These are phyloP conservation scores for Rhizopus sp. DNA, from an alignment of 371 early-diverging fungal genomes.

Conservation along the genomic window DNA sequence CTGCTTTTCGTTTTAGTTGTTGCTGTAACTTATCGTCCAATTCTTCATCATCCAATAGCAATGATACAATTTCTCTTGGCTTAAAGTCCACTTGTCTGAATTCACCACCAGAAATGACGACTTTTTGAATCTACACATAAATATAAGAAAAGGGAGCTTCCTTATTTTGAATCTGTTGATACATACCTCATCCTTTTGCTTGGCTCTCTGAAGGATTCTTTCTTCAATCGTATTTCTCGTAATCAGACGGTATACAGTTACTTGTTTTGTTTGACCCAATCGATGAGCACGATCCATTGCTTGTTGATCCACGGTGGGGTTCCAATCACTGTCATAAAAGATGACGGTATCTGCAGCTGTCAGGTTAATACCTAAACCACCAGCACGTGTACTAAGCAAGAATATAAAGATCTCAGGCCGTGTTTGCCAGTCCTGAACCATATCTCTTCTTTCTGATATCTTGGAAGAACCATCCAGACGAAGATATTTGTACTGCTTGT, in stretches of 20 bases:
- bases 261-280: conserved; percentile 96
- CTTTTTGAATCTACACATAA: conserved; percentile 79
- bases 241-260: conserved; percentile 92
- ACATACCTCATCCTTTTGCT: conserved; percentile 85
- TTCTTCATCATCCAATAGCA: conserved; percentile 82
- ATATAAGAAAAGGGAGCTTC: not conserved
- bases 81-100: conserved; percentile 81
- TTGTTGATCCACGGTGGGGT: conserved; percentile 98
- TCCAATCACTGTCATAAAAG: conserved; percentile 99
- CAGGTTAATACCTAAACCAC: conserved; percentile 99
- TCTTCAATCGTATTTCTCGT: conserved; percentile 94
- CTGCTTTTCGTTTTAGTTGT: conserved; percentile 63
- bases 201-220: conserved; percentile 86
- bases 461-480: conserved; percentile 96
- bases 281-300: conserved; percentile 99
- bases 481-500: conserved; percentile 88
- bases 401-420: conserved; percentile 94
- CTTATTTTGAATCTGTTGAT: not conserved
- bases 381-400: conserved; percentile 97
- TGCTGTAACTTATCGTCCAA: conserved; percentile 58
- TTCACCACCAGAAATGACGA: conserved; percentile 96
- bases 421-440: conserved; percentile 94
- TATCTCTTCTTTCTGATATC: conserved; percentile 88
- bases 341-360: conserved; percentile 99
- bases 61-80: conserved; percentile 85